Evolutionary conservation across 257 asterid genomes (phyloP).

Genomic region (Ehretia macrophylla): DNA sequence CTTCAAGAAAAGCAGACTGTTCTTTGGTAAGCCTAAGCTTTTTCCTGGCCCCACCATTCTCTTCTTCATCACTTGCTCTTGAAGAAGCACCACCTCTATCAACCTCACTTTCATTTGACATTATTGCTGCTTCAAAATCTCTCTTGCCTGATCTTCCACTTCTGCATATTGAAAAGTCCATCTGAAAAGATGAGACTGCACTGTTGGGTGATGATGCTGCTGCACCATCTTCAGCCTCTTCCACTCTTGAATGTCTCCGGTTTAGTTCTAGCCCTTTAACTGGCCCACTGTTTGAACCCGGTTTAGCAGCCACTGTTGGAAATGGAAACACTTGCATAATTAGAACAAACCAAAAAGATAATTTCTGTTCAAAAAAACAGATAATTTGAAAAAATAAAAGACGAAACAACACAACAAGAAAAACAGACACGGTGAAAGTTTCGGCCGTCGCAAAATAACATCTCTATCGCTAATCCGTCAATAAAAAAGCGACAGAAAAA

Average conservation of each 20-base stretch:
- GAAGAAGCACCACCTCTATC: conserved; percentile 34
- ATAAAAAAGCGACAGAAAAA: too few relatives aligned
- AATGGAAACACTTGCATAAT: not conserved
- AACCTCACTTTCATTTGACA: conserved; percentile 1
- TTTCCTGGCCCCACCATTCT: conserved; percentile 30
- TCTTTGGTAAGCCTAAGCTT: conserved; percentile 31
- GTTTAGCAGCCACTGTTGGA: conserved; percentile 35
- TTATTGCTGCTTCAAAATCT: conserved; percentile 21
- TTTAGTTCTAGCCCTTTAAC: conserved; percentile 24
- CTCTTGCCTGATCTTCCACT: conserved; percentile 29
- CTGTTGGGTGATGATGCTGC: conserved; percentile 35
- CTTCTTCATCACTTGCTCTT: conserved; percentile 68
- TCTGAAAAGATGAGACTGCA: conserved; percentile 48
- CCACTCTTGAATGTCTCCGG: conserved; percentile 25
- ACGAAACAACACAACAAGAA: too few relatives aligned
- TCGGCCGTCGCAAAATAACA: too few relatives aligned
- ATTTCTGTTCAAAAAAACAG: too few relatives aligned
- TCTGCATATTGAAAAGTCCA: conserved; percentile 36
- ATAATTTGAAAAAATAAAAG: too few relatives aligned
- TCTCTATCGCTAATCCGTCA: too few relatives aligned
- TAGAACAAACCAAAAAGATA: not conserved
- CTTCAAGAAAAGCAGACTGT: conserved; percentile 30
- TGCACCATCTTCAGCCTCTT: conserved; percentile 16
- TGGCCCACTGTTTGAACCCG: conserved; percentile 20
- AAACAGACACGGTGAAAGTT: not conserved